phyloP scores from a whole-genome alignment of 345 rosid genomes.

The Hevea brasiliensis region DNA sequence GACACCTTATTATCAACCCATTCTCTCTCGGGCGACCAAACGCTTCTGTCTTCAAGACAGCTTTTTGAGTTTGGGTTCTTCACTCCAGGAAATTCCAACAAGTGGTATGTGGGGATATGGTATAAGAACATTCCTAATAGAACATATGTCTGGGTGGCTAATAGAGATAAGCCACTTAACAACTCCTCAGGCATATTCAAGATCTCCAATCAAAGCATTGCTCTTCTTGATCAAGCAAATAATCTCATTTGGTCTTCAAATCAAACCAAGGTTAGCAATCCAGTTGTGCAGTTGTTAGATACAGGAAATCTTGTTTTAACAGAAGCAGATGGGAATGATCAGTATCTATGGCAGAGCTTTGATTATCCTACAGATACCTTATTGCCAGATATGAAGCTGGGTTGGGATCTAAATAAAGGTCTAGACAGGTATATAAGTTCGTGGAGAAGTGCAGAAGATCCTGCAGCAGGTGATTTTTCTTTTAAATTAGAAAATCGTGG shows the following conservation, averaged over 20 bases:
- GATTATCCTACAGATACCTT: conserved; percentile 78
- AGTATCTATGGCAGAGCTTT: conserved; percentile 73
- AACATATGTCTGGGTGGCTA: conserved; percentile 90
- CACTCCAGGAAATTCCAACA: conserved; percentile 34
- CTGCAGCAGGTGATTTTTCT: conserved; percentile 52
- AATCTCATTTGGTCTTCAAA: conserved; percentile 59
- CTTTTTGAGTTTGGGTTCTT: conserved; percentile 80
- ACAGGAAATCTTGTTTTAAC: conserved; percentile 69
- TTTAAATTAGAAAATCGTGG: conserved; percentile 59
- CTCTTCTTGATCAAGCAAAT: conserved; percentile 32
- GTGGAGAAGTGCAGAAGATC: conserved; percentile 59
- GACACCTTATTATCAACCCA: conserved; percentile 46
- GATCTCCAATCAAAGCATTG: conserved; percentile 42
- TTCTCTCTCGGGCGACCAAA: conserved; percentile 40
- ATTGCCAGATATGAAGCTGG: conserved; percentile 75
- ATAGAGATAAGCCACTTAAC: conserved; percentile 68
- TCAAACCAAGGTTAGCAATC: conserved; percentile 33
- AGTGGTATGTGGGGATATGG: conserved; percentile 80
- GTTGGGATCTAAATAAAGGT: conserved; percentile 64
- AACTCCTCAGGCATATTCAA: conserved; percentile 46
- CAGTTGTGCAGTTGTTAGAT: conserved; percentile 56
- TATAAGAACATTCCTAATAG: conserved; percentile 52
- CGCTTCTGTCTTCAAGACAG: conserved; percentile 54
- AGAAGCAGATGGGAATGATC: conserved; percentile 28
- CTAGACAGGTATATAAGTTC: conserved; percentile 46